Conservation (phyloP, 2,329 filamentous ascomycete species). For the Paraconiothyrium brasiliense region DNA sequence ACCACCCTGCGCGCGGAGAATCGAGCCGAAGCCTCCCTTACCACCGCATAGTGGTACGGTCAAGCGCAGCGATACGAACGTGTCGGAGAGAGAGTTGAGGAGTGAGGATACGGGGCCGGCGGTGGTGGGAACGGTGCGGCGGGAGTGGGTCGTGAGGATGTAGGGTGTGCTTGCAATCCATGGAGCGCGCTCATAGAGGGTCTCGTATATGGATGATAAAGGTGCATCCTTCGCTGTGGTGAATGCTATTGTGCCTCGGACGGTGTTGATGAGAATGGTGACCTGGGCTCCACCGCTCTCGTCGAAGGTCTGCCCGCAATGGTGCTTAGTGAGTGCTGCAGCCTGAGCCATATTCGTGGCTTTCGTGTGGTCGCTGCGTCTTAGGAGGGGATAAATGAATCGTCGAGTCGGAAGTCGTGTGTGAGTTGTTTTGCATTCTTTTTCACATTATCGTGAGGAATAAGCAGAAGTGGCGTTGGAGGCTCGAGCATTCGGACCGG, state of each 20-base stretch:
- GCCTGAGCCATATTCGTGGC: slow-evolving; percentile 33
- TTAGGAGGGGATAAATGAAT: background rate
- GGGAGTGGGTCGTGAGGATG: slow-evolving; percentile 83
- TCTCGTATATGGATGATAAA: slow-evolving; percentile 75
- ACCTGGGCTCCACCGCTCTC: slow-evolving; percentile 63
- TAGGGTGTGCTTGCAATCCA: slow-evolving; percentile 66
- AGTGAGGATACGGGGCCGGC: slow-evolving; percentile 68
- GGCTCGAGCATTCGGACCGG: slow-evolving; percentile 6
- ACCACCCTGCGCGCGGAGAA: slow-evolving; percentile 93
- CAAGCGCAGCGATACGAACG: slow-evolving; percentile 84
- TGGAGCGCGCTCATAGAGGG: slow-evolving; percentile 66
- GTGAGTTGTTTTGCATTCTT: background rate
- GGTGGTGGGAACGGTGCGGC: slow-evolving; percentile 71
- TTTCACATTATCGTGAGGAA: background rate
- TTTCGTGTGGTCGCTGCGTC: background rate
- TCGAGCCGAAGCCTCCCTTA: slow-evolving; percentile 97
- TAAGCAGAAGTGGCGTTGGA: slow-evolving; percentile 1
- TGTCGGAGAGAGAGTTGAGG: slow-evolving; percentile 66
- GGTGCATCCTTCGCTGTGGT: slow-evolving; percentile 76
- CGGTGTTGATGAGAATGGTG: slow-evolving; percentile 79
- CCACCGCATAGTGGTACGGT: slow-evolving; percentile 84
- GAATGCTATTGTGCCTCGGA: slow-evolving; percentile 83
- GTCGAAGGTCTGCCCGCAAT: slow-evolving; percentile 84
- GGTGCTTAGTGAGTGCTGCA: slow-evolving; percentile 46
- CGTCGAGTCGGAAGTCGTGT: background rate